phyloP scores from a whole-genome alignment of 192 early-diverging fungal species.

The Backusella sp. region DNA sequence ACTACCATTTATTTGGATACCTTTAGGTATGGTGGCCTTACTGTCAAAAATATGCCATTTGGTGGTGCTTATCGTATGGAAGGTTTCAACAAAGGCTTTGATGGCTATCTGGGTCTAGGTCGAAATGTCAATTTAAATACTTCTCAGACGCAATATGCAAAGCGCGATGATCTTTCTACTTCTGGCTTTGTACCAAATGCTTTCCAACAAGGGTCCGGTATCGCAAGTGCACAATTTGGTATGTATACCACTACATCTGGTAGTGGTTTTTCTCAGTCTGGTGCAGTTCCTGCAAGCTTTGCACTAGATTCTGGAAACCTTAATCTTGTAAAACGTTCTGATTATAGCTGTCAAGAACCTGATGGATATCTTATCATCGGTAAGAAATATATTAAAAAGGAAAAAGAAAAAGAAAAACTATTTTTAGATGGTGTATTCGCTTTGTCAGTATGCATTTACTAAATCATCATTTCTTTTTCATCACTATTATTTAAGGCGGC shows the following conservation, averaged over 20 bases:
- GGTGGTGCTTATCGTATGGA: conserved; percentile 35
- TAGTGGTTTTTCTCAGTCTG: conserved; percentile 8
- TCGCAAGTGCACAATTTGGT: conserved; percentile 33
- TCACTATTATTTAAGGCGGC: conserved; percentile 22
- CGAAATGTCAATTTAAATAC: conserved; percentile 30
- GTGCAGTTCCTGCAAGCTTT: not conserved
- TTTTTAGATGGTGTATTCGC: not conserved
- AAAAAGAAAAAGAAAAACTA: not conserved
- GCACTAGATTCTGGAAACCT: not conserved
- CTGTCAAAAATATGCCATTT: conserved; percentile 31
- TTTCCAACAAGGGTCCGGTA: conserved; percentile 21
- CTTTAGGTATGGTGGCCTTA: conserved; percentile 17
- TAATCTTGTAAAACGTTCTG: conserved; percentile 18
- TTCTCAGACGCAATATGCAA: conserved; percentile 11
- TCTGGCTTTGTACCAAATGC: conserved; percentile 29
- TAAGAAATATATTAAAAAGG: not conserved
- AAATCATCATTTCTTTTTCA: not conserved
- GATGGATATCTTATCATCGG: conserved; percentile 36
- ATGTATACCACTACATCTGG: conserved; percentile 19
- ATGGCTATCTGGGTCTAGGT: conserved; percentile 38
- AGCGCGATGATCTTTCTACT: conserved; percentile 14
- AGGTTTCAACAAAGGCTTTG: conserved; percentile 32
- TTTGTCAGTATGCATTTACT: not conserved
- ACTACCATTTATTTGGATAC: conserved; percentile 32
- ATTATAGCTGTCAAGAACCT: conserved; percentile 5